Conservation (phyloP, 371 early-diverging fungal species). For the Smittium culicis region DNA sequence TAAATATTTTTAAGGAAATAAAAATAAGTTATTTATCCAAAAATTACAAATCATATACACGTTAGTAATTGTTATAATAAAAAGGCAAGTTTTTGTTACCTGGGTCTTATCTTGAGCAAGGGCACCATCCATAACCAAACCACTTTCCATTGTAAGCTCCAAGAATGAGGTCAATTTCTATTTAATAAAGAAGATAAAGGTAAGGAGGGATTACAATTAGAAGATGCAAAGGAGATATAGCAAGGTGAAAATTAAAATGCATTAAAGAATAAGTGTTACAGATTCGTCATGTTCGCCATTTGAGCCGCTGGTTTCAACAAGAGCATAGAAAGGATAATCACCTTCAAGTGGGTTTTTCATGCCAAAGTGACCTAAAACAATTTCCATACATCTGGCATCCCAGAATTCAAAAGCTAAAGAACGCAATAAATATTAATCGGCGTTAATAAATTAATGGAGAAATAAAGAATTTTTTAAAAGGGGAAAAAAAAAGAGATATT, state of each 20-base stretch:
- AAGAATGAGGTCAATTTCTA: constrained; percentile 1
- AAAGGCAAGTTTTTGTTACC: not conserved
- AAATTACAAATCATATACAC: too few species aligned
- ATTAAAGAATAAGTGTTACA: not conserved
- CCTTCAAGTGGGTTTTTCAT: constrained; percentile 44
- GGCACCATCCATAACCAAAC: not conserved
- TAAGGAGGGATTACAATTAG: too few species aligned
- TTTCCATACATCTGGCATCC: constrained; percentile 44
- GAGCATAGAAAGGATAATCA: constrained; percentile 68
- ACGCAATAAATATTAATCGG: not conserved
- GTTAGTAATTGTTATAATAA: not conserved
- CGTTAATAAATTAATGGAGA: not conserved
- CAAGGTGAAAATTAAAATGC: too few species aligned
- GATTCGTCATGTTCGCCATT: constrained; percentile 77
- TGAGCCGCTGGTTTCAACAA: constrained; percentile 87
- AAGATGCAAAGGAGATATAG: too few species aligned
- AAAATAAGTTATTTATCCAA: too few species aligned
- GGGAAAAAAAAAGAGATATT: not conserved
- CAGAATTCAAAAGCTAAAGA: constrained; percentile 84
- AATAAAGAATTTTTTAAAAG: not conserved
- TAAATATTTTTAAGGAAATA: too few species aligned
- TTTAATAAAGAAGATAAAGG: not conserved
- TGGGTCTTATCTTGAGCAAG: not conserved
- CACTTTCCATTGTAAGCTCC: not conserved
- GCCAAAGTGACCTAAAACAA: constrained; percentile 21